Base-by-base conservation (phyloP, 2,329 filamentous ascomycete species). In the Pestalotiopsis fici region DNA sequence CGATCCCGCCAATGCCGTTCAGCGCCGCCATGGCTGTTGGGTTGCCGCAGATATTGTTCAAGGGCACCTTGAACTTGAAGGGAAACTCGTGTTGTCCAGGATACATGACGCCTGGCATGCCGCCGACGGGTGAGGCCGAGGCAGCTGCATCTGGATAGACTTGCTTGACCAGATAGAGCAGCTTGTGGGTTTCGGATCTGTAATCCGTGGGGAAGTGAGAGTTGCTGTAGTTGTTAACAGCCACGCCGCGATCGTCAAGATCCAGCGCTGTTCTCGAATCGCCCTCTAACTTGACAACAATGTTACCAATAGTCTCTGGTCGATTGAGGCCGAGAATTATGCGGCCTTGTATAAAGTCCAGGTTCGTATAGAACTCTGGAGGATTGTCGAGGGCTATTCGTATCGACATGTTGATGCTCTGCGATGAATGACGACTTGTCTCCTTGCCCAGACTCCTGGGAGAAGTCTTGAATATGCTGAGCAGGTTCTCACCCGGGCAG, bases 221-320 rank as follows among this genome's bases (percentile, higher is more conserved):
- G 27, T 27, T 35, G 28, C 28, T 60, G 57, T 35, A 60, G 28
- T n/a, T 28, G 31, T 31, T 28, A 6, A 43, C 79, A 81, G 69
- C 75, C 82, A 74, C 79, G 82, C 83, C 77, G 74, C 82, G 68
- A 72, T 75, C 71, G 73, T 87, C 80, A 69, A 87, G 77, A 79
- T 82, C 77, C 18, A 94, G 80, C 56, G 91, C 86, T 4, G 92
- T 95, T 69, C 86, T 86, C 60, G 90, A 90, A 80, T 96, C 92
- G 72, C 93, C 93, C 76, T 96, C 93, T 37, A 96, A 87, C 82
- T 96, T 96, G 74, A 95, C 92, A 47, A 93, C 84, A 70, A 96
- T 90, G 64, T 89, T 91, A 61, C 88, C 88, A 62, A 95, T 85
- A 66, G 87, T 84, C 77, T 95, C 93, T 65, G 92, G 81, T 70